Evolutionary conservation across 2,329 filamentous ascomycete species (phyloP), one percentile per base, ranked within the genome.

Genomic region (Colletotrichum tabaci): DNA sequence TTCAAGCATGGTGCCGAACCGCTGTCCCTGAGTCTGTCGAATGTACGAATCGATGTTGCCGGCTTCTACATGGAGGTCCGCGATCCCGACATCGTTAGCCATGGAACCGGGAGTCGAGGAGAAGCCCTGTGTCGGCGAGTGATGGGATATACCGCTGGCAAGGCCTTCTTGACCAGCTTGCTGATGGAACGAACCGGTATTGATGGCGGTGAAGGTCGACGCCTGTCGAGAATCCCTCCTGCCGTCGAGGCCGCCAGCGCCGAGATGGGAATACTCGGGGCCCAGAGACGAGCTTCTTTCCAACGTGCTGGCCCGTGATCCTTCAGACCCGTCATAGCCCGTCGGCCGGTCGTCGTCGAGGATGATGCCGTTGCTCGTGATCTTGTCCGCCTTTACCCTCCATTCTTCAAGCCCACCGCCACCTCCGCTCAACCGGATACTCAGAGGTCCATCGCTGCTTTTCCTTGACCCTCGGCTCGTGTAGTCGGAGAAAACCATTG

Each of bases 401-500:
- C 87, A 91, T 74, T 90, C 87, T 72, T 89, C 87, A 4, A 89
- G 78, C 1, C 86, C 89, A 44, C 87, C 89, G 16, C 87, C 85
- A 3, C 73, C 72, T 7, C 82, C 84, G 2, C 83, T 83, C 58
- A 84, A 77, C 3, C 82, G 81, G n/a, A 87, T 78, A 44, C 82
- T 83, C 18, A 81, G 74, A 55, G 81, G 76, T 66, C 79, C 75
- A 74, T 82, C 77, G 72, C 79, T 73, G 18, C 77, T 78, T 57
- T 21, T 76, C 70, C 18, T 77, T 74, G 67, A 81, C 78, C 75
- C 68, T 35, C 66, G 55, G 18, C 76, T 40, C 78, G 76, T 42
- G 72, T 86, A 87, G 70, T 90, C 87, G 40, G 82, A 47, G 40
- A 40, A 61, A 15, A 72, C 66, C 1, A 78, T 80, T 2, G 82